phyloP scores from a whole-genome alignment of 192 early-diverging fungal species.

The Gaertneriomyces sp. region DNA sequence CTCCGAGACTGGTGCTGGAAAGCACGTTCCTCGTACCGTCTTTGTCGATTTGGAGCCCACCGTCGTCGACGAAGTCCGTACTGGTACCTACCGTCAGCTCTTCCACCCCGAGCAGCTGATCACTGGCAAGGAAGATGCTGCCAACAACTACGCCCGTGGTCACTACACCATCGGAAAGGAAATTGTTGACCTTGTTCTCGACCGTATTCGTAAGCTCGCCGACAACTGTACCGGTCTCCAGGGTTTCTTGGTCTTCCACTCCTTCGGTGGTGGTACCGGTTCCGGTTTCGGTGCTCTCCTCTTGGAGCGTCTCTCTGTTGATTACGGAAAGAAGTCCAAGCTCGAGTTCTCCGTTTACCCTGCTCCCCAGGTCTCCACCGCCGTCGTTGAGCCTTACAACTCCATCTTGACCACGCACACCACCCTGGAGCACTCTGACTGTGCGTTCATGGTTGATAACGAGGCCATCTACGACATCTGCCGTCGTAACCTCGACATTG shows the following conservation, averaged over 20 bases:
- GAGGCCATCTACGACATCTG: conserved; percentile 99
- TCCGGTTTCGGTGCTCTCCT: conserved; percentile 98
- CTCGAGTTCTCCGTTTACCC: conserved; percentile 99
- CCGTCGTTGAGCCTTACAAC: conserved; percentile 98
- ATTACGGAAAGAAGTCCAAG: conserved; percentile 99
- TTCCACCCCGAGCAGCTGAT: conserved; percentile 97
- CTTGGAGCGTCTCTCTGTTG: conserved; percentile 96
- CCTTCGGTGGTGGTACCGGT: conserved; percentile 98
- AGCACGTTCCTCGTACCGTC: conserved; percentile 98
- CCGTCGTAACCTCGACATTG: conserved; percentile 95
- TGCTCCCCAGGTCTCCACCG: conserved; percentile 94
- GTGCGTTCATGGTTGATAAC: conserved; percentile 99
- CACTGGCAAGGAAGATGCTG: conserved; percentile 99
- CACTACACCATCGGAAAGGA: conserved; percentile 99
- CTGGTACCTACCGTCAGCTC: conserved; percentile 93
- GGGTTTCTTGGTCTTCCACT: conserved; percentile 99
- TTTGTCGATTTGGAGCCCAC: conserved; percentile 79
- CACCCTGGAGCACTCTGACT: conserved; percentile 97
- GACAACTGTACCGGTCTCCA: conserved; percentile 98
- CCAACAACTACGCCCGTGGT: conserved; percentile 99
- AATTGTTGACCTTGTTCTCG: conserved; percentile 92
- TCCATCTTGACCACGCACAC: conserved; percentile 99
- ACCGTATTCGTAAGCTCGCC: conserved; percentile 95
- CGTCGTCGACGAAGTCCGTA: conserved; percentile 98
- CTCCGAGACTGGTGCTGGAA: conserved; percentile 97